phyloP scores from a whole-genome alignment of 2,329 filamentous ascomycete species.

The Cadophora gregata region DNA sequence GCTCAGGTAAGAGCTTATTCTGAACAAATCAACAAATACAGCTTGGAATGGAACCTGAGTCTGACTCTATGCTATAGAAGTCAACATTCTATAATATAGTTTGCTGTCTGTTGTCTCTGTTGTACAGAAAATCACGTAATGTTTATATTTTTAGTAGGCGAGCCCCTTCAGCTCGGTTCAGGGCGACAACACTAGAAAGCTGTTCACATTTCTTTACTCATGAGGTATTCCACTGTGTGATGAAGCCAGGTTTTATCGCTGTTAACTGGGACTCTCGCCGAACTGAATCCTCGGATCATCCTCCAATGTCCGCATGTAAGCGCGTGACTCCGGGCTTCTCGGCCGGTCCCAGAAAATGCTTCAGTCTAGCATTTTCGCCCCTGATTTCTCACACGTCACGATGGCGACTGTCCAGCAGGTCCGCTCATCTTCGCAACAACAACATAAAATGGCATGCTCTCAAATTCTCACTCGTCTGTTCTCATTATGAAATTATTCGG shows the following conservation, averaged over 20 bases:
- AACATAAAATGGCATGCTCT: background rate
- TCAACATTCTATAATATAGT: too few relatives aligned
- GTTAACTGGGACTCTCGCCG: too few relatives aligned
- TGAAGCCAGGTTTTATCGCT: too few relatives aligned
- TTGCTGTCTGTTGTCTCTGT: too few relatives aligned
- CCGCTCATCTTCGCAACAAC: background rate
- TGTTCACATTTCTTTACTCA: too few relatives aligned
- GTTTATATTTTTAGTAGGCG: background rate
- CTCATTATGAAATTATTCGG: background rate
- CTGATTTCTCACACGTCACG: slow-evolving; percentile 17
- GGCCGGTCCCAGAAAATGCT: too few relatives aligned
- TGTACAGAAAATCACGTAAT: background rate
- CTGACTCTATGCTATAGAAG: too few relatives aligned
- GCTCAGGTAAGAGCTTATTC: too few relatives aligned
- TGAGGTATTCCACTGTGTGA: too few relatives aligned
- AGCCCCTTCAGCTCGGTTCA: background rate
- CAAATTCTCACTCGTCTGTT: slow-evolving; percentile 7
- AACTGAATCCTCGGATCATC: too few relatives aligned
- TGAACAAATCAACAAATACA: too few relatives aligned
- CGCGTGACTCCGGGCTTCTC: slow-evolving; percentile 11
- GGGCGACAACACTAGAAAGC: background rate
- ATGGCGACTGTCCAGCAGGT: background rate
- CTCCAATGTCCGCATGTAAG: slow-evolving; percentile 3
- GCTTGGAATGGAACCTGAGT: too few relatives aligned
- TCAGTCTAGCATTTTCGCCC: background rate